Percentiles rank a stretch among this genome's conserved stretches.
Evolutionary conservation across 768 basidiomycete species (phyloP).

Genomic region (Leccinum incarnatum): DNA sequence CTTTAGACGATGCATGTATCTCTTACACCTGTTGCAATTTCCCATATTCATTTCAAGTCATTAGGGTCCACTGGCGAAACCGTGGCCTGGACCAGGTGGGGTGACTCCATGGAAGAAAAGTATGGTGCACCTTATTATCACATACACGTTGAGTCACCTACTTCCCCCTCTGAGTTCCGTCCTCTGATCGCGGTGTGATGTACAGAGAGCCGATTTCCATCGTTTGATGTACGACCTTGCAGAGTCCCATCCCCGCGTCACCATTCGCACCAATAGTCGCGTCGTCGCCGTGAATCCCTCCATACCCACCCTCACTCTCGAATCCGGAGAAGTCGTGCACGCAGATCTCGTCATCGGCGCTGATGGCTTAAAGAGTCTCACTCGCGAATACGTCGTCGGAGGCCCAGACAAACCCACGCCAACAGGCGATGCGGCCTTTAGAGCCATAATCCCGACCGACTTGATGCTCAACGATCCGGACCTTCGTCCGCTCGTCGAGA

Average conservation of each 20-base stretch:
- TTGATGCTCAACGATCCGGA: slow-evolving; percentile 50
- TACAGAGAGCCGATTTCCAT: slow-evolving; percentile 47
- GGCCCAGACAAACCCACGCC: slow-evolving; percentile 43
- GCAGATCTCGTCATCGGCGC: slow-evolving; percentile 49
- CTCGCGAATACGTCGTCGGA: slow-evolving; percentile 50
- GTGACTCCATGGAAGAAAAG: slow-evolving; percentile 28
- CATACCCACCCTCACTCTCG: slow-evolving; percentile 36
- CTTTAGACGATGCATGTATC: slow-evolving; percentile 47
- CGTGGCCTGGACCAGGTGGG: slow-evolving; percentile 37
- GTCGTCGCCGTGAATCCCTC: slow-evolving; percentile 37
- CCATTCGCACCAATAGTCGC: slow-evolving; percentile 35
- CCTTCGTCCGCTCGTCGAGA: slow-evolving; percentile 48
- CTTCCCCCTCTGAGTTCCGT: background rate
- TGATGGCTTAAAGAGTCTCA: slow-evolving; percentile 51
- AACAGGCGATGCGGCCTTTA: slow-evolving; percentile 65
- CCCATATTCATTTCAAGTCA: background rate
- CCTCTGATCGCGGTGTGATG: background rate
- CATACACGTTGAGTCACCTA: slow-evolving; percentile 30
- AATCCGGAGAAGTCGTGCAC: slow-evolving; percentile 40
- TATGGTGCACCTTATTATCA: slow-evolving; percentile 35
- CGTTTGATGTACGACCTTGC: slow-evolving; percentile 37
- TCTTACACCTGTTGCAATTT: background rate
- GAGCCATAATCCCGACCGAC: slow-evolving; percentile 48
- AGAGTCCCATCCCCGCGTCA: slow-evolving; percentile 31
- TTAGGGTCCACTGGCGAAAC: slow-evolving; percentile 33